Base-by-base conservation (phyloP, 2,329 filamentous ascomycete species). In the Penicillium palitans region DNA sequence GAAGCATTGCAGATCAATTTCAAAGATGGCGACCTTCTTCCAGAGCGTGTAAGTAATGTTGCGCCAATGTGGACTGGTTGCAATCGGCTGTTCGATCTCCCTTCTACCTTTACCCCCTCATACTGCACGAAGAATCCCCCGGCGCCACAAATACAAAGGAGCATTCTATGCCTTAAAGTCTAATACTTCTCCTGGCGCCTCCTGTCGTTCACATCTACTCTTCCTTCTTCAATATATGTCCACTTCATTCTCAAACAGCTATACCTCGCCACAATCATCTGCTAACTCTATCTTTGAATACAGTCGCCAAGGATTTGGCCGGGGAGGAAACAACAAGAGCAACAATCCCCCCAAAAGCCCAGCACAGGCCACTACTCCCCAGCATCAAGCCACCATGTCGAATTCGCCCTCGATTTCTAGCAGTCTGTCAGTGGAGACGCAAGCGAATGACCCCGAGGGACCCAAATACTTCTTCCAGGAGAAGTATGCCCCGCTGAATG, bases 401-500 rank as follows among this genome's bases (percentile, higher is more conserved):
- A 76, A 74, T 59, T 78, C 77, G 12, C 72, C 74, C n/a, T 76
- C 76, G 19, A 61, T 76, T 39, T 68, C 73, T 9, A 75, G 75
- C 47, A 75, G 67, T 51, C 63, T 73, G 37, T 71, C 70, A 47
- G 57, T 74, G 37, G 76, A 78, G 52, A 75, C 69, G 61, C 65
- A 72, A 61, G 64, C 68, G 55, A 76, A 76, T 62, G 74, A 76
- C 35, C 74, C 79, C 56, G 72, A 76, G 64, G 69, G 74, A n/a
- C 74, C 76, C 35, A 81, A 81, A 64, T 80, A 79, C 66, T 81
- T 81, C 65, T 79, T 81, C 63, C 77, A 79, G 64, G 79, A 81
- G 70, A 80, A 80, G 67, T 80, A 80, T 60, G 88, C 90, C 55
- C 90, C 89, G 72, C 87, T 96, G 70, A 96, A 96, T 65, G 93